Evolutionary conservation across 768 basidiomycete species (phyloP).

Genomic region (Boletellus emodensis): DNA sequence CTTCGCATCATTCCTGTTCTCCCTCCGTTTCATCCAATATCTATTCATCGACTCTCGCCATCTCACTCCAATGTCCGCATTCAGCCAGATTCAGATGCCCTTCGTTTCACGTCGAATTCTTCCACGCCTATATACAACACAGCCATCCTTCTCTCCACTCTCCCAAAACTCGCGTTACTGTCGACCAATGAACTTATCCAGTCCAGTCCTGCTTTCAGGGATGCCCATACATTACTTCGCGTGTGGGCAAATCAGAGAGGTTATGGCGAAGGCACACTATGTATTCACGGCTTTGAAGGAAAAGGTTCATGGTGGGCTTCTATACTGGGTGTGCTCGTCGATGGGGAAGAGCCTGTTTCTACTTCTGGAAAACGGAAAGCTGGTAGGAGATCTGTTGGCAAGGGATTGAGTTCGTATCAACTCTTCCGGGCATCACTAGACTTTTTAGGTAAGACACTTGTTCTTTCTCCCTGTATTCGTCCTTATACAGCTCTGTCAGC

Average conservation of each 20-base stretch:
- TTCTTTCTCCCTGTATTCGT: background rate
- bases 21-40: conserved; percentile 56
- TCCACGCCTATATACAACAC: conserved; percentile 82
- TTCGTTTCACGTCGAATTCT: conserved; percentile 22
- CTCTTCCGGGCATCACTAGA: conserved; percentile 82
- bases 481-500: conserved; percentile 41
- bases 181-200: conserved; percentile 49
- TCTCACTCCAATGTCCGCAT: conserved; percentile 64
- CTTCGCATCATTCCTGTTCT: conserved; percentile 74
- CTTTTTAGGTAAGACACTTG: conserved; percentile 59
- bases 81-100: conserved; percentile 17
- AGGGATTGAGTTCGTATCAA: conserved; percentile 86
- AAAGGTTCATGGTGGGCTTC: conserved; percentile 67
- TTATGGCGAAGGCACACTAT: conserved; percentile 57
- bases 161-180: conserved; percentile 35
- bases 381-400: conserved; percentile 61
- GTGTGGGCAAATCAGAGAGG: conserved; percentile 91
- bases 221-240: conserved; percentile 75
- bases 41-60: conserved; percentile 67
- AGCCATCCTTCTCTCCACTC: conserved; percentile 50
- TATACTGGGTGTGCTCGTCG: conserved; percentile 55
- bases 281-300: conserved; percentile 67
- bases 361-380: conserved; percentile 23
- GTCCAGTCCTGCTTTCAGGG: conserved; percentile 54
- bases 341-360: conserved; percentile 56